Conservation (phyloP, 139 green algal genomes). For the Raphidocelis subcapitata region DNA sequence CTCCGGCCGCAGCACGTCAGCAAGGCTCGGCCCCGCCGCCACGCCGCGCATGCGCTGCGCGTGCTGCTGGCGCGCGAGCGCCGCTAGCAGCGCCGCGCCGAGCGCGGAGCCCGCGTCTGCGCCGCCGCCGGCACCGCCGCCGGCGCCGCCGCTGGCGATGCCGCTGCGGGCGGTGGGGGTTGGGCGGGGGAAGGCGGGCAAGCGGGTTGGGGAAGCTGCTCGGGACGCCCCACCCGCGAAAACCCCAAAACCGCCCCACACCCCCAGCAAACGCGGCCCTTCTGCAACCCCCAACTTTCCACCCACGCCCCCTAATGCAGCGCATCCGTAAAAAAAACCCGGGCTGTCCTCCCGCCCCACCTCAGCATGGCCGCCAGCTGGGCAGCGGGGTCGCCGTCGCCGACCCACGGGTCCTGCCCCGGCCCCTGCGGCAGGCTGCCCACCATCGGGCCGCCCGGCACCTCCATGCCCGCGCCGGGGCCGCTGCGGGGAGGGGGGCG, state of each 20-base stretch:
- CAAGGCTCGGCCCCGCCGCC: constrained; percentile 44
- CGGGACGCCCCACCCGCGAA: no score
- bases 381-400: neutral
- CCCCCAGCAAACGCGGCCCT: no score
- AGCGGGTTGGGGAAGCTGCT: no score
- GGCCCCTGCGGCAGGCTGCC: constrained; percentile 11
- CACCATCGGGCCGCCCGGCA: constrained; percentile 11
- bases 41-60: neutral
- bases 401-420: constrained; percentile 4
- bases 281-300: no score
- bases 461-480: neutral
- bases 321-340: no score
- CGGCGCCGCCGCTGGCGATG: constrained; percentile 8
- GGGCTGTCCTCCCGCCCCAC: no score
- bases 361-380: constrained; percentile 30
- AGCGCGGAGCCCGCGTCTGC: constrained; percentile 1
- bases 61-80: constrained; percentile 19
- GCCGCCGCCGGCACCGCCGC: neutral
- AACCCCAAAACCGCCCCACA: no score
- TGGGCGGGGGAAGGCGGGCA: neutral
- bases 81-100: constrained; percentile 12
- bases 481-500: neutral
- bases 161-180: constrained; percentile 6
- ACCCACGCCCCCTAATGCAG: no score
- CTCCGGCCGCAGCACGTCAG: constrained; percentile 63